phyloP scores from a whole-genome alignment of 306 rosid species.

The Trifolium pratense region DNA sequence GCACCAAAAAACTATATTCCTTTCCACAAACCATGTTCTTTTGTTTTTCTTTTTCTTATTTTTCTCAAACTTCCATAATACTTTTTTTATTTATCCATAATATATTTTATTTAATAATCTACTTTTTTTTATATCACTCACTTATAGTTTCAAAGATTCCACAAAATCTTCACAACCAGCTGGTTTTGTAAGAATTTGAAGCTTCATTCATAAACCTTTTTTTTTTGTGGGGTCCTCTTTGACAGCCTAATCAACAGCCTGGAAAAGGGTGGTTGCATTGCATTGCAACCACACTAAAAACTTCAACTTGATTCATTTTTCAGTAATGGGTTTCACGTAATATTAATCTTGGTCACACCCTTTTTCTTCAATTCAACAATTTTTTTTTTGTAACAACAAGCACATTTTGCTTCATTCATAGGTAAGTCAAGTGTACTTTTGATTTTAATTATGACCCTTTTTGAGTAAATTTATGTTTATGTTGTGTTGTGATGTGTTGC shows the following conservation, averaged over 20 bases:
- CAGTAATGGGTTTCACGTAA: conserved; percentile 45
- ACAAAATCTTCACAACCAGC: conserved; percentile 10
- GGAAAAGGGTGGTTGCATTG: conserved; percentile 54
- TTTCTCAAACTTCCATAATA: neutral
- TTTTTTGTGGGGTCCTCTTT: conserved; percentile 47
- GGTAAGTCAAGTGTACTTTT: conserved; percentile 26
- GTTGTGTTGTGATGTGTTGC: neutral
- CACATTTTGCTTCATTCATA: conserved; percentile 39
- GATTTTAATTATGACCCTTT: neutral
- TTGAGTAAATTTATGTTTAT: neutral
- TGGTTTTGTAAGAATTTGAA: conserved; percentile 26
- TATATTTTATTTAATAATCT: too few relatives aligned
- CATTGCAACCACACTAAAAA: conserved; percentile 48
- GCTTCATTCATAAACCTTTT: neutral
- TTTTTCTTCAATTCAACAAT: conserved; percentile 15
- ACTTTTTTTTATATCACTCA: neutral
- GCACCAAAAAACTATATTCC: conserved; percentile 3
- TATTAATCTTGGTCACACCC: conserved; percentile 33
- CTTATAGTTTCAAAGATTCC: conserved; percentile 2
- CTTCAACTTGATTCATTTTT: conserved; percentile 41
- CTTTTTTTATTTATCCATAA: too few relatives aligned
- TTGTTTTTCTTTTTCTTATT: conserved; percentile 2
- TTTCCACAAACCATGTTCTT: conserved; percentile 16
- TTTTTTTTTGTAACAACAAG: conserved; percentile 5
- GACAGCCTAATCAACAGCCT: conserved; percentile 59